These are phyloP conservation scores for Kuraishia ogatae DNA, from an alignment of 805 yeast genomes.

Conservation along the genomic window DNA sequence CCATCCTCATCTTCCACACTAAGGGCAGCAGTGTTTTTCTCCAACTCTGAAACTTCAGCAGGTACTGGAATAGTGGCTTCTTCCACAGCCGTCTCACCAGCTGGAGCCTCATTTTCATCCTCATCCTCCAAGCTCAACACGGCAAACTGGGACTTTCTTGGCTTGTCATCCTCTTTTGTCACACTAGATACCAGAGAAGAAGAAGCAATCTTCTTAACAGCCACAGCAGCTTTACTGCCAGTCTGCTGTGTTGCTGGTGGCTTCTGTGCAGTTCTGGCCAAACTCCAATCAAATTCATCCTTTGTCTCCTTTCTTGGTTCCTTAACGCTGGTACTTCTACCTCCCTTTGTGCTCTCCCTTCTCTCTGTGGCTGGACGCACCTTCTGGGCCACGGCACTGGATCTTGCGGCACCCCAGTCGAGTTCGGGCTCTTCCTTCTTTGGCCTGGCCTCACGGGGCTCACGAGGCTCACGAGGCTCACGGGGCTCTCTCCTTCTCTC, in stretches of 20 bases:
- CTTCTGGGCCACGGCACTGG: conserved; percentile 2
- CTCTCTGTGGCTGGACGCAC: conserved; percentile 9
- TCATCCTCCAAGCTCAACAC: conserved; percentile 46
- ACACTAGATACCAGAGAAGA: not conserved
- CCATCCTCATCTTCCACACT: conserved; percentile 19
- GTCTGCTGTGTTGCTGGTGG: not conserved
- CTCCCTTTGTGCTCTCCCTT: conserved; percentile 12
- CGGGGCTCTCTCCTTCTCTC: conserved; percentile 9
- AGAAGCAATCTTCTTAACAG: not conserved
- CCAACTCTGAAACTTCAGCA: conserved; percentile 7
- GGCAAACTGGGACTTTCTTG: conserved; percentile 36
- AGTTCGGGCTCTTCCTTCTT: conserved; percentile 30
- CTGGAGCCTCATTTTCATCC: conserved; percentile 28
- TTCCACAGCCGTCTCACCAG: conserved; percentile 6
- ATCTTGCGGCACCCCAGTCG: conserved; percentile 36
- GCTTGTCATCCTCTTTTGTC: conserved; percentile 8
- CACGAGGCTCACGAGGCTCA: conserved; percentile 22
- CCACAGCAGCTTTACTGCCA: no score
- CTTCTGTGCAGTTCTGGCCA: not conserved
- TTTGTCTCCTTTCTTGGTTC: not conserved
- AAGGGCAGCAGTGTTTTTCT: conserved; percentile 22
- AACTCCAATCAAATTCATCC: conserved; percentile 3
- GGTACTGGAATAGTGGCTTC: conserved; percentile 1
- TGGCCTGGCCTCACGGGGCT: conserved; percentile 13
- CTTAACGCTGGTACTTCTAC: conserved; percentile 6